phyloP scores from a whole-genome alignment of 2,329 filamentous ascomycete species.

The Biscogniauxia marginata region DNA sequence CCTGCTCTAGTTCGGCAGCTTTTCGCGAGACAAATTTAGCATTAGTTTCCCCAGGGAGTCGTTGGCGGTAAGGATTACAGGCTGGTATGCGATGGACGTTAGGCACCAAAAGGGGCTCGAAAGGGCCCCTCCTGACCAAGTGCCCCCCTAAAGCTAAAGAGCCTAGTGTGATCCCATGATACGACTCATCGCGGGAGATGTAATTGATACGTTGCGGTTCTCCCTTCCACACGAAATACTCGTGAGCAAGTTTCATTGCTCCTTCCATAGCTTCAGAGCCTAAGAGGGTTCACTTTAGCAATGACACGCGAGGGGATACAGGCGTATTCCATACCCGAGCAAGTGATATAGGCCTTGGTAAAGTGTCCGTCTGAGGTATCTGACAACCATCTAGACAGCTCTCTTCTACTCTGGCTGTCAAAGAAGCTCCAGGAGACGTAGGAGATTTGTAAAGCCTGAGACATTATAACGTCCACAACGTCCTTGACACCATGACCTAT shows the following conservation, averaged over 20 bases:
- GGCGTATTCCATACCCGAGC: slow-evolving; percentile 26
- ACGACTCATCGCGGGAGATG: slow-evolving; percentile 64
- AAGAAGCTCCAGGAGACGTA: slow-evolving; percentile 47
- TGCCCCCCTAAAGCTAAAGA: slow-evolving; percentile 61
- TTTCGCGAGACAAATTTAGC: slow-evolving; percentile 56
- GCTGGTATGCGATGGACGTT: slow-evolving; percentile 59
- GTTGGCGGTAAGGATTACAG: slow-evolving; percentile 63
- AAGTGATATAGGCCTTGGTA: slow-evolving; percentile 38
- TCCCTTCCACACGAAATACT: slow-evolving; percentile 60
- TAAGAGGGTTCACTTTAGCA: slow-evolving; percentile 24
- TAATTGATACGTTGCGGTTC: slow-evolving; percentile 56
- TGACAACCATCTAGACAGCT: slow-evolving; percentile 41
- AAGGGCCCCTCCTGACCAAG: slow-evolving; percentile 55
- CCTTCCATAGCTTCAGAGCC: slow-evolving; percentile 70
- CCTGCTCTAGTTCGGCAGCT: slow-evolving; percentile 59
- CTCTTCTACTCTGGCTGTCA: slow-evolving; percentile 50
- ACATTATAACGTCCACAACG: slow-evolving; percentile 57
- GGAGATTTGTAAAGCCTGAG: slow-evolving; percentile 42
- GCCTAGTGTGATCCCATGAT: slow-evolving; percentile 69
- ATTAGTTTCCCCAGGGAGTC: slow-evolving; percentile 47
- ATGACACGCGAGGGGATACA: background rate
- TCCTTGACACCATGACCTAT: slow-evolving; percentile 65
- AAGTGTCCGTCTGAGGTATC: slow-evolving; percentile 37
- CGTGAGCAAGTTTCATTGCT: slow-evolving; percentile 63
- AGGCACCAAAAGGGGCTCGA: slow-evolving; percentile 52